Conservation (phyloP, 2,329 filamentous ascomycete species). For the Cyphellophora attinorum region DNA sequence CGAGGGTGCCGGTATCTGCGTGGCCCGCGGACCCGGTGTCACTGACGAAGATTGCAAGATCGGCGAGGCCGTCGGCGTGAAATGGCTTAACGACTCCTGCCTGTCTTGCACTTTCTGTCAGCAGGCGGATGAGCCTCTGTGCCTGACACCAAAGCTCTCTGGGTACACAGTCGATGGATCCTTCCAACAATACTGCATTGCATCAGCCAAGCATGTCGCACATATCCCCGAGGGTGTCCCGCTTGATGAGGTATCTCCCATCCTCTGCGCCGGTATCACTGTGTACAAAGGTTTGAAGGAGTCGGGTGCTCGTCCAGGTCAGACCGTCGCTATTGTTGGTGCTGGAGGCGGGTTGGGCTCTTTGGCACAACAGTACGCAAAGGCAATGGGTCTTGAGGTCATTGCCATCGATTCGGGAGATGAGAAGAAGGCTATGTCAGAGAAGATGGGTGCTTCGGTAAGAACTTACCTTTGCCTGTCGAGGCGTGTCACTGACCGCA, state of each 20-base stretch:
- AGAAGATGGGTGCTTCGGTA: conserved; percentile 57
- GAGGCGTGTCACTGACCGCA: no score
- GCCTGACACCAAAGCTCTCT: conserved; percentile 62
- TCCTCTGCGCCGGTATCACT: conserved; percentile 78
- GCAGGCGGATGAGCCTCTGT: conserved; percentile 72
- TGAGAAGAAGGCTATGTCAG: conserved; percentile 63
- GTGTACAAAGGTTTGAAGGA: conserved; percentile 91
- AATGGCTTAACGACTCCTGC: conserved; percentile 86
- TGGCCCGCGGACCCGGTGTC: conserved; percentile 68
- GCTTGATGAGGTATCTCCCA: conserved; percentile 67
- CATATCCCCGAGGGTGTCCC: conserved; percentile 67
- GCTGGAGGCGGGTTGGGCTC: conserved; percentile 75
- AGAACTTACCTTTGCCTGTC: no score
- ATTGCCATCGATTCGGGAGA: conserved; percentile 77
- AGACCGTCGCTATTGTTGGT: conserved; percentile 75
- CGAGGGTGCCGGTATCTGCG: conserved; percentile 71
- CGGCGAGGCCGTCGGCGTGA: conserved; percentile 80
- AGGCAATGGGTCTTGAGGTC: conserved; percentile 74
- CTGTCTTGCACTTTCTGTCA: conserved; percentile 76
- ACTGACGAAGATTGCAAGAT: conserved; percentile 57
- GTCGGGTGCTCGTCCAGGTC: conserved; percentile 62
- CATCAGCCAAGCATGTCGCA: conserved; percentile 76
- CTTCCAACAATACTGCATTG: conserved; percentile 88
- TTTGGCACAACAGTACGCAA: conserved; percentile 76
- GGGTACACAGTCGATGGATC: conserved; percentile 86